Conservation (phyloP, 805 yeast species). For the Candida andamanensis region DNA sequence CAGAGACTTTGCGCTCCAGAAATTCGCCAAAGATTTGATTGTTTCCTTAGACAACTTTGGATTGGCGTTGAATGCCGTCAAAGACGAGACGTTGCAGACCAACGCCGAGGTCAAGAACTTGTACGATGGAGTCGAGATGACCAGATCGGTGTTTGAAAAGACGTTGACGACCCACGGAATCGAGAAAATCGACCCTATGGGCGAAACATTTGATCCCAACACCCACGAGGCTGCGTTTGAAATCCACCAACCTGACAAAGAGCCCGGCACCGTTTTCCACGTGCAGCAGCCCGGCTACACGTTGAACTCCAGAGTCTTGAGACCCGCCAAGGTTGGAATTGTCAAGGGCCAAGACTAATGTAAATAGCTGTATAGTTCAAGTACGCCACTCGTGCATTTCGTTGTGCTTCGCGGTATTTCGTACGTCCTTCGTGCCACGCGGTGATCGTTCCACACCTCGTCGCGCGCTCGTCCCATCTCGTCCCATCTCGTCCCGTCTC, state of each 20-base stretch:
- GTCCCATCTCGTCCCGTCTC: too few species aligned
- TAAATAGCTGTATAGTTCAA: too few species aligned
- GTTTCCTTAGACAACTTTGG: slow-evolving; percentile 89
- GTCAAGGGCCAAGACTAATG: slow-evolving; percentile 59
- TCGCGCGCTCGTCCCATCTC: too few species aligned
- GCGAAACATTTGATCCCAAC: slow-evolving; percentile 86
- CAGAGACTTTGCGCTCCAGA: slow-evolving; percentile 84
- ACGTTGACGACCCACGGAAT: slow-evolving; percentile 79
- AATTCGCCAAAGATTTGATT: slow-evolving; percentile 83
- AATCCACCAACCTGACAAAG: slow-evolving; percentile 78
- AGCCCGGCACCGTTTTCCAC: slow-evolving; percentile 87
- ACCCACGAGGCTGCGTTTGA: slow-evolving; percentile 91
- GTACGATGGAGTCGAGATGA: slow-evolving; percentile 88
- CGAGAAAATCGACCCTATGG: slow-evolving; percentile 73
- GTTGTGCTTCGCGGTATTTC: too few species aligned
- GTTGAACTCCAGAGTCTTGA: slow-evolving; percentile 78
- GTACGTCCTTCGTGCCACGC: too few species aligned
- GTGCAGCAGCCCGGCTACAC: slow-evolving; percentile 90
- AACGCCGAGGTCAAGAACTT: slow-evolving; percentile 66
- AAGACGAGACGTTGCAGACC: slow-evolving; percentile 52
- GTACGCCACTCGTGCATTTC: too few species aligned
- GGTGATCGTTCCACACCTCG: too few species aligned
- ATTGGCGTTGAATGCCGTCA: slow-evolving; percentile 73
- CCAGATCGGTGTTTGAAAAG: slow-evolving; percentile 78
- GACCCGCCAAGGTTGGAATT: slow-evolving; percentile 95